A percentile compares a stretch with the other conserved stretches of the same genome.
Evolutionary conservation across 345 rosid genomes (phyloP).

Genomic region (Acer campestre): DNA sequence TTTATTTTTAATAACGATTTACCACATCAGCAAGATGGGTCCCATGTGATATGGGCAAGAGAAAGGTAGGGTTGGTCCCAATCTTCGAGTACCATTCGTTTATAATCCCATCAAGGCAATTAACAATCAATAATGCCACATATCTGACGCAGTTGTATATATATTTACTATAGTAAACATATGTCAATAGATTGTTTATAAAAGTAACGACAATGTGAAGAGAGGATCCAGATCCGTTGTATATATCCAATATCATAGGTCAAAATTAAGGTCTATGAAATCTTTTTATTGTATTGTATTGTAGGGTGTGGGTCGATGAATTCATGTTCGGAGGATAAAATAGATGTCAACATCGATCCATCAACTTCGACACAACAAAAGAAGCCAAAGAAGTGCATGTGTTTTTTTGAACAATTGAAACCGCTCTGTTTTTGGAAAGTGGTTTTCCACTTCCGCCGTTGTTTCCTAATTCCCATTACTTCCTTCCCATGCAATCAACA

Average conservation of each 20-base stretch:
- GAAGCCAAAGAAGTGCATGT: slow-evolving; percentile 12
- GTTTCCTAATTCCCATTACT: slow-evolving; percentile 23
- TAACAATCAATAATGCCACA: too few species aligned
- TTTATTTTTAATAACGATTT: too few species aligned
- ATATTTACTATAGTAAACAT: too few species aligned
- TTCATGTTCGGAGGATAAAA: background rate
- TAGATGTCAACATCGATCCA: slow-evolving; percentile 9
- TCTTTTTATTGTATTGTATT: background rate
- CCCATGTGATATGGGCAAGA: too few species aligned
- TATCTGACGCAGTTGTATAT: too few species aligned
- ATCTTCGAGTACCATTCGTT: too few species aligned
- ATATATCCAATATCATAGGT: background rate
- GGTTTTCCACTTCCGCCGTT: slow-evolving; percentile 40
- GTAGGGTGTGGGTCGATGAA: background rate
- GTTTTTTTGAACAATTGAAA: slow-evolving; percentile 20
- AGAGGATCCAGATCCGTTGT: too few species aligned
- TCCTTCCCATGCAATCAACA: background rate
- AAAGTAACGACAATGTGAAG: too few species aligned
- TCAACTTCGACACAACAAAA: background rate
- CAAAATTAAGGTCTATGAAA: background rate
- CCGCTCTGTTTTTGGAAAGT: slow-evolving; percentile 16
- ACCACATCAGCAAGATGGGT: background rate
- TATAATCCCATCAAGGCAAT: too few species aligned
- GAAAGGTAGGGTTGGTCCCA: too few species aligned
- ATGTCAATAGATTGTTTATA: too few species aligned